Evolutionary conservation across 495 filamentous ascomycete species (phyloP).

Genomic region (Penicillium flavigenum): DNA sequence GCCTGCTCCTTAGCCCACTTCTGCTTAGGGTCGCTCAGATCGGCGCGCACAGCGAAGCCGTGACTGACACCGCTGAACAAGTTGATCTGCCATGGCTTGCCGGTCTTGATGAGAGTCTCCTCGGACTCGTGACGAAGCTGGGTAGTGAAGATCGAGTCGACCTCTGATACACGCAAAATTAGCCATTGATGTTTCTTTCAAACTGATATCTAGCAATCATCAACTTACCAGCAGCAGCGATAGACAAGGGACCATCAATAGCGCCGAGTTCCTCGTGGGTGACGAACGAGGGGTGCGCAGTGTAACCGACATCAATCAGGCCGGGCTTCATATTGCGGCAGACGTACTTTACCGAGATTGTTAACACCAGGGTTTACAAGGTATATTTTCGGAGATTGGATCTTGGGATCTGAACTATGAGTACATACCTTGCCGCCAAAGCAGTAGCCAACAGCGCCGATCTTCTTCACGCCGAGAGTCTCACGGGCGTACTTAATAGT

Average conservation of each 20-base stretch:
- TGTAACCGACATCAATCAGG: constrained; percentile 63
- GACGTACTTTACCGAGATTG: constrained; percentile 39
- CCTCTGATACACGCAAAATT: constrained; percentile 45
- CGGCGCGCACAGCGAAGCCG: constrained; percentile 75
- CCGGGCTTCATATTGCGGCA: constrained; percentile 46
- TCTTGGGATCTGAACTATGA: neutral
- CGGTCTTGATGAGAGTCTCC: constrained; percentile 58
- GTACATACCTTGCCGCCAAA: constrained; percentile 45
- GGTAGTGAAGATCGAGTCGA: constrained; percentile 73
- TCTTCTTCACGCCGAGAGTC: constrained; percentile 59
- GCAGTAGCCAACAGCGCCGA: constrained; percentile 60
- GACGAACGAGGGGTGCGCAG: constrained; percentile 77
- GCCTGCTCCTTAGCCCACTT: constrained; percentile 86
- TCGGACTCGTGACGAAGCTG: constrained; percentile 67
- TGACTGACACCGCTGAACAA: constrained; percentile 73
- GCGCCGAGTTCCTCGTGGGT: constrained; percentile 71
- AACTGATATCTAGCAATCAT: neutral
- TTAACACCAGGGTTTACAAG: neutral
- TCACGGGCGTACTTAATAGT: constrained; percentile 59
- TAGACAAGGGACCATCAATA: constrained; percentile 69
- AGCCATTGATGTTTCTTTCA: neutral
- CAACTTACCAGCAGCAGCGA: constrained; percentile 66
- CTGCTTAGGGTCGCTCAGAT: constrained; percentile 56
- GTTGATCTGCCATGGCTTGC: constrained; percentile 76
- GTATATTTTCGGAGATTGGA: neutral